These are phyloP conservation scores for Paramecium octaurelia DNA, from an alignment of 73 alveolate genomes.

Conservation along the genomic window DNA sequence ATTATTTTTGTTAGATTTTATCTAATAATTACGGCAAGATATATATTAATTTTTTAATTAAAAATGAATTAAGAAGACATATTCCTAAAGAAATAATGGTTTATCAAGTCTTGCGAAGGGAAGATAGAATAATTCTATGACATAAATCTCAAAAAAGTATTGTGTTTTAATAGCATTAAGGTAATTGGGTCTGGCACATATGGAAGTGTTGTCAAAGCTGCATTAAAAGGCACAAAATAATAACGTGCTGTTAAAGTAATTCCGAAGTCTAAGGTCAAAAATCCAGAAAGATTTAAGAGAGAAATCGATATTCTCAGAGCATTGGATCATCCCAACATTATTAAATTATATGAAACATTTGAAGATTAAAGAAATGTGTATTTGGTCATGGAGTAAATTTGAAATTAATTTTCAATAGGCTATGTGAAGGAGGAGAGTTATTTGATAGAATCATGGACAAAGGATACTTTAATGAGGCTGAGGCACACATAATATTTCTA, in stretches of 20 bases:
- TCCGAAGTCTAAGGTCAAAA: conserved; percentile 70
- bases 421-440: conserved; percentile 82
- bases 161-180: not conserved
- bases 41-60: not conserved
- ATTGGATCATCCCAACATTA: conserved; percentile 77
- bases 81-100: conserved; percentile 58
- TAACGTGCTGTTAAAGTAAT: conserved; percentile 85
- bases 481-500: conserved; percentile 60
- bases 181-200: conserved; percentile 88
- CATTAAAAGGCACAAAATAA: conserved; percentile 74
- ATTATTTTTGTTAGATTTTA: not conserved
- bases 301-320: conserved; percentile 68
- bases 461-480: conserved; percentile 67
- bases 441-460: conserved; percentile 70
- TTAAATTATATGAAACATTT: conserved; percentile 75
- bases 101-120: conserved; percentile 50
- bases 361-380: conserved; percentile 76
- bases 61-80: conserved; percentile 42
- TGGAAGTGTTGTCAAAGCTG: conserved; percentile 88
- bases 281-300: conserved; percentile 68
- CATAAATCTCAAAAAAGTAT: conserved; percentile 45
- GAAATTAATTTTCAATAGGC: not conserved
- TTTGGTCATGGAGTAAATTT: conserved; percentile 71
- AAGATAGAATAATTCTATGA: conserved; percentile 58
- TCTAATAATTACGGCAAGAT: not conserved